Evolutionary conservation across 1,284 basidiomycete genomes (phyloP), one percentile per base, ranked within the genome.

Genomic region (Pseudozyma thailandica): DNA sequence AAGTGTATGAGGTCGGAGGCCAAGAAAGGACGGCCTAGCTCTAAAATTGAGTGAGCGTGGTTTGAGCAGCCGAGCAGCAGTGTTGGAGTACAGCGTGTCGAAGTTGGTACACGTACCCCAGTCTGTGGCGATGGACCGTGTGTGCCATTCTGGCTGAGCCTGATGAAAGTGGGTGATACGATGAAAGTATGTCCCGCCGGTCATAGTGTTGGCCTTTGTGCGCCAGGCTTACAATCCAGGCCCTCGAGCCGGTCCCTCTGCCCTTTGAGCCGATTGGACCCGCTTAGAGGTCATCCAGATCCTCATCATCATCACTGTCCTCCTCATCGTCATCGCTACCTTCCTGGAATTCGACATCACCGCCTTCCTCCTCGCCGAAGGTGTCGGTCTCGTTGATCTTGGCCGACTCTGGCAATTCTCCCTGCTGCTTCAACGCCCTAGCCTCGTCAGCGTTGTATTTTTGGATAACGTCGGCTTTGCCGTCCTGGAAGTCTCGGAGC

Each of bases 401-500:
- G 81, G 94, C 94, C 79, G 92, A 94, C 84, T 95, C 93, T 35
- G 96, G 96, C 52, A 98, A 88, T 84, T 98, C 96, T 56, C 96
- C 94, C 83, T 98, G 97, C 25, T 92, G 92, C 88, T 97, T 96
- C 83, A 98, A 90, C 30, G 91, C 93, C 72, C 93, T 88, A 26
- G 93, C 93, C 79, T 87, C 87, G 83, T 98, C 94, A 28, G 94
- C 89, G 13, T 94, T 96, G 85, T 98, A 99, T 85, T 97, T 97
- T 83, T 97, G 95, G 81, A 98, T 98, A 47, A 99, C 95, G 86
- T 99, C 96, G 28, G 94, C 96, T 85, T 98, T 98, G 85, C 93
- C 94, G 80, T 98, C 96, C 84, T 98, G 95, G 89, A 98, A 99
- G 57, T 98, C 96, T 77, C 96, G 92, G 51, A 99, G 88, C 27